A percentile compares a stretch with the other conserved stretches of the same genome.
Evolutionary conservation across 495 filamentous ascomycete genomes (phyloP).

Genomic region (Penicillium manginii): DNA sequence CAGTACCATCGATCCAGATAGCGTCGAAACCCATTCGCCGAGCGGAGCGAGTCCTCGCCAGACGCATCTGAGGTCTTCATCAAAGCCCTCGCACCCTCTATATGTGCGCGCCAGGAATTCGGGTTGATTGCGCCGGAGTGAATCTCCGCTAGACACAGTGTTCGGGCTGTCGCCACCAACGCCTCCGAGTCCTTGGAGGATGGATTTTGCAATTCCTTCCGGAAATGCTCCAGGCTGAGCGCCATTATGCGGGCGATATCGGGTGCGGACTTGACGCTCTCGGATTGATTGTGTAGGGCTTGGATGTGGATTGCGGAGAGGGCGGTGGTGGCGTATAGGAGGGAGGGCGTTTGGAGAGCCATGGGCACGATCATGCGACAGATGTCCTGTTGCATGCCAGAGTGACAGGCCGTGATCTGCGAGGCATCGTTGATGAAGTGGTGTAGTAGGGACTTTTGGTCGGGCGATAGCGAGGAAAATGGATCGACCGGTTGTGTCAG

Average conservation of each 20-base stretch:
- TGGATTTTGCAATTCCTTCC: conserved; percentile 46
- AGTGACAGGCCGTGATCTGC: conserved; percentile 49
- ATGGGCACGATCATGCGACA: conserved; percentile 52
- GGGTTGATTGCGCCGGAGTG: conserved; percentile 52
- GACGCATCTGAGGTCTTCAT: conserved; percentile 38
- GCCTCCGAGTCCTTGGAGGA: conserved; percentile 42
- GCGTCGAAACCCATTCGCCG: conserved; percentile 43
- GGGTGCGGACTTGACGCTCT: conserved; percentile 46
- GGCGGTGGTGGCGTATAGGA: conserved; percentile 51
- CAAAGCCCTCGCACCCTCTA: conserved; percentile 48
- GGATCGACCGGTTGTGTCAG: conserved; percentile 43
- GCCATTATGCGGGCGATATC: conserved; percentile 51
- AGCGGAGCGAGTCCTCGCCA: conserved; percentile 33
- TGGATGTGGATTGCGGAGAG: conserved; percentile 53
- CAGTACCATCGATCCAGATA: conserved; percentile 53
- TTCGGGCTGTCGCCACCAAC: conserved; percentile 50
- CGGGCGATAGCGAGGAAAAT: conserved; percentile 43
- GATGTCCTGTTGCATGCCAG: conserved; percentile 51
- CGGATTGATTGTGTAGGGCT: conserved; percentile 47
- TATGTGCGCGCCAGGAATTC: conserved; percentile 52
- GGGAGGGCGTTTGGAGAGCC: conserved; percentile 50
- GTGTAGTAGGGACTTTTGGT: conserved; percentile 46
- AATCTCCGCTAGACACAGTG: conserved; percentile 52
- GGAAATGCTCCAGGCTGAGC: conserved; percentile 50
- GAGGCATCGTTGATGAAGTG: conserved; percentile 54